Evolutionary conservation across 306 rosid species (phyloP).

Genomic region (Corylus heterophylla): DNA sequence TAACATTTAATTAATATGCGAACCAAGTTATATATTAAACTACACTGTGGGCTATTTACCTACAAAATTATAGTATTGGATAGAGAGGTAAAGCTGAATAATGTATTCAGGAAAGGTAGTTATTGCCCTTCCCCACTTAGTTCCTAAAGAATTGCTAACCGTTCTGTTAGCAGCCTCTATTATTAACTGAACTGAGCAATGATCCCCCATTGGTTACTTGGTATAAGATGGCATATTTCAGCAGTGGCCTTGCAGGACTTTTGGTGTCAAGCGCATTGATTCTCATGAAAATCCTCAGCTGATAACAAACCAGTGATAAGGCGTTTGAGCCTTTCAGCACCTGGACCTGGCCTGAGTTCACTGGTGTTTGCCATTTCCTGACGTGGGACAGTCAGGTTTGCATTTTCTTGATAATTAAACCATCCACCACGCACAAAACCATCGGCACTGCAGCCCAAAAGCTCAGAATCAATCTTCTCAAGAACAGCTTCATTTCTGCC

Average conservation of each 20-base stretch:
- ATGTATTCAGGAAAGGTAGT: constrained; percentile 27
- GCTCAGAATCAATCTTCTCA: constrained; percentile 56
- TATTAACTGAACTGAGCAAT: constrained; percentile 14
- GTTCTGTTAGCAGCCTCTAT: constrained; percentile 28
- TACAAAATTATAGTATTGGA: constrained; percentile 40
- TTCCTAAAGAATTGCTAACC: constrained; percentile 33
- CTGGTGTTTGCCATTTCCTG: constrained; percentile 42
- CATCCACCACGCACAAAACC: constrained; percentile 68
- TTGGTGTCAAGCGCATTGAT: constrained; percentile 53
- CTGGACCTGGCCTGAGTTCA: constrained; percentile 58
- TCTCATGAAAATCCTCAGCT: constrained; percentile 52
- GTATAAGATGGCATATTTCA: constrained; percentile 22
- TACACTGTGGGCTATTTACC: constrained; percentile 34
- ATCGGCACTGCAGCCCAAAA: constrained; percentile 50
- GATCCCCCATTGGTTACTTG: constrained; percentile 24
- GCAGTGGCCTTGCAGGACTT: constrained; percentile 13
- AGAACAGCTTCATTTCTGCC: constrained; percentile 55
- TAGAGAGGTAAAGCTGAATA: constrained; percentile 23
- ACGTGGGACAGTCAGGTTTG: constrained; percentile 28
- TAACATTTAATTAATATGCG: constrained; percentile 21
- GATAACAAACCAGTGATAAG: constrained; percentile 59
- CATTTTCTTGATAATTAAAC: constrained; percentile 34
- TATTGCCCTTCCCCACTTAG: constrained; percentile 27
- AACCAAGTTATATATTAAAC: constrained; percentile 37
- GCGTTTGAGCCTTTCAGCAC: constrained; percentile 59